Percentiles rank a stretch among this genome's conserved stretches.
Conservation (phyloP, 2,329 filamentous ascomycete species). For the Botryotinia narcissicola region DNA sequence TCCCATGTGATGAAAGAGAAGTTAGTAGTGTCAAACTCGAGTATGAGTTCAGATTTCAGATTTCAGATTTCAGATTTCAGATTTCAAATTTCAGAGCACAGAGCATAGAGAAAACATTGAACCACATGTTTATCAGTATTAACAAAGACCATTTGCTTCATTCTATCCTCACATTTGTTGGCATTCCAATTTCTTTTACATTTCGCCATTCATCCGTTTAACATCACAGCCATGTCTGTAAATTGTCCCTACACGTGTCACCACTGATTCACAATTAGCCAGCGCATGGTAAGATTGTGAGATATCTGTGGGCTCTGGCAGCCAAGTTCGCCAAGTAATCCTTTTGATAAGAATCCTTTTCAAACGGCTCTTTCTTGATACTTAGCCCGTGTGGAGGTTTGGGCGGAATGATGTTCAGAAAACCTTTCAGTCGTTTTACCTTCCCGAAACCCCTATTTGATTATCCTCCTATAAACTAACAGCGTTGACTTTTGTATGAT, state of each 20-base stretch:
- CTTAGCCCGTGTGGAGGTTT: neutral
- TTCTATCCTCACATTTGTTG: neutral
- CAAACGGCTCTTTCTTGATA: neutral
- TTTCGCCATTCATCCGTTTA: neutral
- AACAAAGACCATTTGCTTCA: neutral
- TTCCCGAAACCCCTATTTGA: neutral
- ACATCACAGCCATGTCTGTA: neutral
- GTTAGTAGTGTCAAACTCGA: neutral
- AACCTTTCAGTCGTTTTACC: neutral
- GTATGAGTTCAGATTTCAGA: neutral
- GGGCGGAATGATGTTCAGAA: neutral
- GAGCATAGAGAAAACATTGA: neutral
- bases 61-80: neutral
- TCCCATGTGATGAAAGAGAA: slow-evolving; percentile 2
- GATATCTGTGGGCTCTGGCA: neutral
- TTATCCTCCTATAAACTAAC: neutral
- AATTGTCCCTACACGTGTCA: neutral
- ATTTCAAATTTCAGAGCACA: too few species aligned
- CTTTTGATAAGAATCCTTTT: neutral
- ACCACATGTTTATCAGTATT: neutral
- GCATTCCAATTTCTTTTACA: neutral
- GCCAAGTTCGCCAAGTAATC: neutral
- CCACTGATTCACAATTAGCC: neutral
- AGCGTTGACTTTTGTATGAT: neutral
- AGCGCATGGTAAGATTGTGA: neutral